Conservation (phyloP, 257 asterid species). For the Fraxinus quadrangulata region DNA sequence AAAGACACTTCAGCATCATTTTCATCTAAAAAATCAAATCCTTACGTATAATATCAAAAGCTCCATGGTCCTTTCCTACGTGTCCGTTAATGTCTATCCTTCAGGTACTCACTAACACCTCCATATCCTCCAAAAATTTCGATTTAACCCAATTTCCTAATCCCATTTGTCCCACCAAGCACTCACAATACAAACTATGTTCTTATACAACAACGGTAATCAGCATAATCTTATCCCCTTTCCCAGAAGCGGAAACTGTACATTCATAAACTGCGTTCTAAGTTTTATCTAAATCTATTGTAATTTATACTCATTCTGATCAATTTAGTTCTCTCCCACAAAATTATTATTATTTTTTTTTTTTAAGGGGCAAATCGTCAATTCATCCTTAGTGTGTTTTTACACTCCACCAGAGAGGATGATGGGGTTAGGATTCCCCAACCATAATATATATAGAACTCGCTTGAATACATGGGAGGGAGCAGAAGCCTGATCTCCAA, state of each 20-base stretch:
- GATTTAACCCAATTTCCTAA: not conserved
- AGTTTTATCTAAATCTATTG: not conserved
- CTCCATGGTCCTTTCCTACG: not conserved
- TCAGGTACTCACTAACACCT: not conserved
- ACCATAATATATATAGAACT: no score
- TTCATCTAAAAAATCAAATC: not conserved
- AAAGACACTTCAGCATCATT: not conserved
- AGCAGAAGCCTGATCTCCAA: no score
- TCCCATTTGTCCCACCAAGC: not conserved
- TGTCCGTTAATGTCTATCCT: not conserved
- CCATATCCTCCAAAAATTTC: not conserved
- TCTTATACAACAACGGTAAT: not conserved
- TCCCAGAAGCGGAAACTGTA: not conserved
- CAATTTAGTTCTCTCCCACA: not conserved
- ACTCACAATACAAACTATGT: not conserved
- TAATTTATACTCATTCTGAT: not conserved
- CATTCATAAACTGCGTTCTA: not conserved
- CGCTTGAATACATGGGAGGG: no score
- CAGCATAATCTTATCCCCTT: not conserved
- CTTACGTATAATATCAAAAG: not conserved
- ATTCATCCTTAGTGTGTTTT: no score
- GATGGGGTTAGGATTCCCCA: no score
- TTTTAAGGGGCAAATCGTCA: no score
- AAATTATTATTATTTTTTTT: no score
- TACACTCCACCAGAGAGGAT: no score